Conservation (phyloP, 257 asterid genomes). For the Asclepias syriaca region DNA sequence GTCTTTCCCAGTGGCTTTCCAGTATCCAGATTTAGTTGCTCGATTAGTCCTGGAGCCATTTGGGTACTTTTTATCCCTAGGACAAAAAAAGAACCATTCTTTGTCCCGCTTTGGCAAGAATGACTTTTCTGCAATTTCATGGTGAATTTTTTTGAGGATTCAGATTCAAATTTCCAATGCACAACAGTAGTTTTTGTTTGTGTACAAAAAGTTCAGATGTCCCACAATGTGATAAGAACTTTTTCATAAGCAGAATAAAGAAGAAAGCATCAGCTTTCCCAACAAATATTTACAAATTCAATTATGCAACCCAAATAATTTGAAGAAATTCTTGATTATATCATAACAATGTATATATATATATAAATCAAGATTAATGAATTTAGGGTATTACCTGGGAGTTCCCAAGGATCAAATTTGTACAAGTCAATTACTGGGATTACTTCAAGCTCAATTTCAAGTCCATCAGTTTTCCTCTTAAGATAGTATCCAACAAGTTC, state of each 20-base stretch:
- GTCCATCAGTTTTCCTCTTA: conserved; percentile 44
- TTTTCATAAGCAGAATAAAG: conserved; percentile 12
- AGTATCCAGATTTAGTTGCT: conserved; percentile 49
- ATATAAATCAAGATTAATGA: neutral
- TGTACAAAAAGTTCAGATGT: conserved; percentile 15
- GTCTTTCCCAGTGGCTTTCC: conserved; percentile 58
- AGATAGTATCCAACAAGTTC: conserved; percentile 50
- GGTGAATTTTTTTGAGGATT: neutral
- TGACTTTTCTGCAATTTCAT: conserved; percentile 40
- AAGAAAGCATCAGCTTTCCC: conserved; percentile 22
- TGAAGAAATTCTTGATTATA: neutral
- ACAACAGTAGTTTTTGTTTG: neutral
- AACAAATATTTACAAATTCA: neutral
- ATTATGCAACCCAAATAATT: neutral
- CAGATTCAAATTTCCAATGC: neutral
- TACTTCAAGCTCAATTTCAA: conserved; percentile 48
- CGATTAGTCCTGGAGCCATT: conserved; percentile 48
- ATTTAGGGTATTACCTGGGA: conserved; percentile 34
- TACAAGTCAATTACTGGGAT: conserved; percentile 44
- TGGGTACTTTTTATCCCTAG: conserved; percentile 48
- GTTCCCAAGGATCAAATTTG: conserved; percentile 53
- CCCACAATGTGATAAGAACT: conserved; percentile 17
- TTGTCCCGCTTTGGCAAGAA: conserved; percentile 47
- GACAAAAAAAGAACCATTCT: conserved; percentile 56
- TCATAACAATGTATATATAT: neutral